phyloP scores from a whole-genome alignment of 306 rosid genomes.

The Sicyos baderoa region DNA sequence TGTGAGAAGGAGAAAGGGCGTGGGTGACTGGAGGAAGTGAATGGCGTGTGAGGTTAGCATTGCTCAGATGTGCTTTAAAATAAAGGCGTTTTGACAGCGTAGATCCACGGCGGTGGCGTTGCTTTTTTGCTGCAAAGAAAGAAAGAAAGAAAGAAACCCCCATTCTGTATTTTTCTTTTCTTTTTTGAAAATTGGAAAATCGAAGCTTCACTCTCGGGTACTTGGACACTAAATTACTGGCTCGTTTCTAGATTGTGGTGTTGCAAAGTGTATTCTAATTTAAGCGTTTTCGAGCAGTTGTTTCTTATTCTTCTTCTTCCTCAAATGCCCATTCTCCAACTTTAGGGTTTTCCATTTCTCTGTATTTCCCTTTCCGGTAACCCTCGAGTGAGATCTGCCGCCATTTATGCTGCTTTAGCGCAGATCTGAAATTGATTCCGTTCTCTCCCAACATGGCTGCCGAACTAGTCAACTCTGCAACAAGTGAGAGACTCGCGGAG shows the following conservation, averaged over 20 bases:
- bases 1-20: background rate
- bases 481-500: slow-evolving; percentile 68
- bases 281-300: too few relatives aligned
- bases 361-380: background rate
- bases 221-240: too few relatives aligned
- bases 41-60: background rate
- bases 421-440: too few relatives aligned
- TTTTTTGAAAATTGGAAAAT: too few relatives aligned
- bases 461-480: slow-evolving; percentile 75
- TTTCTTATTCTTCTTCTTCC: too few relatives aligned
- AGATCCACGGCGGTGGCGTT: slow-evolving; percentile 19
- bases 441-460: slow-evolving; percentile 36
- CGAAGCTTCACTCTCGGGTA: too few relatives aligned
- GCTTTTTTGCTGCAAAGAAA: slow-evolving; percentile 5
- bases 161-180: too few relatives aligned
- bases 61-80: background rate
- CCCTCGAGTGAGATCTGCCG: too few relatives aligned
- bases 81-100: slow-evolving; percentile 13
- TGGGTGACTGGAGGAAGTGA: background rate
- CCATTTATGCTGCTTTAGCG: too few relatives aligned
- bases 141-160: too few relatives aligned
- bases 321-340: slow-evolving; percentile 2
- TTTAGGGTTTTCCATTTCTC: slow-evolving; percentile 10
- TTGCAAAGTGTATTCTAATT: too few relatives aligned
- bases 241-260: too few relatives aligned